Conservation (phyloP, 345 rosid genomes). For the Schrenkiella parvula region DNA sequence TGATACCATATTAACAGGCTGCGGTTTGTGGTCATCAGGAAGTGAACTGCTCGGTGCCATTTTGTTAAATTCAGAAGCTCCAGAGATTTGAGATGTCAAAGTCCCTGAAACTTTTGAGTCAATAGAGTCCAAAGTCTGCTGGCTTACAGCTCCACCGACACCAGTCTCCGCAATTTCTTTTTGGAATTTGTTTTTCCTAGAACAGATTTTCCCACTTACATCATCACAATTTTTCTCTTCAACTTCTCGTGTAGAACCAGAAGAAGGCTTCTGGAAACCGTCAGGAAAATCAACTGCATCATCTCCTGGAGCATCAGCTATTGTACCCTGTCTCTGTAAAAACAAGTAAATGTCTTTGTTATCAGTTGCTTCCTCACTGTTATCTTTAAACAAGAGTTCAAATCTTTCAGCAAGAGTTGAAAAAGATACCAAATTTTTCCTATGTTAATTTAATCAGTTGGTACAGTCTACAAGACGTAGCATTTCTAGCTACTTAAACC, state of each 20-base stretch:
- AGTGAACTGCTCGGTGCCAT: slow-evolving; percentile 33
- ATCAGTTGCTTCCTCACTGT: slow-evolving; percentile 7
- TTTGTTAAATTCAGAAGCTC: slow-evolving; percentile 35
- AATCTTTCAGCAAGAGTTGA: not conserved
- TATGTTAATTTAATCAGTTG: not conserved
- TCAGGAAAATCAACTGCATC: slow-evolving; percentile 34
- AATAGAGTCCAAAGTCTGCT: slow-evolving; percentile 33
- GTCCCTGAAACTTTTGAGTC: slow-evolving; percentile 36
- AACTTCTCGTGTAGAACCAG: slow-evolving; percentile 32
- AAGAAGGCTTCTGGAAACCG: slow-evolving; percentile 38
- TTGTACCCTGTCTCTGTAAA: slow-evolving; percentile 41
- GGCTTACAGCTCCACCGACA: slow-evolving; percentile 24
- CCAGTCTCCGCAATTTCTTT: slow-evolving; percentile 42
- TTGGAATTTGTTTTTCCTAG: slow-evolving; percentile 28
- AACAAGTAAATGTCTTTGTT: slow-evolving; percentile 2
- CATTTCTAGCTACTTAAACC: slow-evolving; percentile 1
- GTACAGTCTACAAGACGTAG: slow-evolving; percentile 1
- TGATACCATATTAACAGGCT: slow-evolving; percentile 34
- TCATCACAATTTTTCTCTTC: slow-evolving; percentile 35
- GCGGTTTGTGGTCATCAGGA: slow-evolving; percentile 37
- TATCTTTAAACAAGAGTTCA: not conserved
- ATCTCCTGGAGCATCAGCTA: slow-evolving; percentile 33
- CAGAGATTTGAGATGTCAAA: slow-evolving; percentile 31
- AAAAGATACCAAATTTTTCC: not conserved
- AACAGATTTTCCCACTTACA: slow-evolving; percentile 24